Evolutionary conservation across 306 rosid species (phyloP), one percentile per base, ranked within the genome.

Genomic region (Dicorynia guianensis): DNA sequence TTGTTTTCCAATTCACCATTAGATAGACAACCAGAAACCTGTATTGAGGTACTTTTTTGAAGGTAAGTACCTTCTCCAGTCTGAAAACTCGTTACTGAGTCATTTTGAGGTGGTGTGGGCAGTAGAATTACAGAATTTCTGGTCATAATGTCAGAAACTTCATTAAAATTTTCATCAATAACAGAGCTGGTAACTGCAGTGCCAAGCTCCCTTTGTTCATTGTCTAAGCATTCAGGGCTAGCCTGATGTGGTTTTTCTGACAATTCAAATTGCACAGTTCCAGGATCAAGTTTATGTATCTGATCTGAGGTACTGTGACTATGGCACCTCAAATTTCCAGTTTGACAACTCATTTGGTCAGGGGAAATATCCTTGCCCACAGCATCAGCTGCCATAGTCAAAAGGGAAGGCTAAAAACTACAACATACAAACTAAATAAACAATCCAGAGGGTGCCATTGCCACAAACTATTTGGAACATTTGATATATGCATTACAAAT

Each of bases 381-480:
- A 72, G 62, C 82, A 80, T 69, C 79, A 47, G 55, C 86, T 83
- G 80, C 88, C 81, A 83, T 64, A 78, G 17, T 75, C 69, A 75
- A 39, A 69, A 74, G 63, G 63, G 4, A 52, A 69, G 59, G 20
- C 72, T 81, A 79, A 18, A 18, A 69, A 68, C 44, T 62, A 75
- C 63, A 76, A 25, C 1, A 2, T 25, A 25, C 2, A 25, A 33
- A 70, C 53, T 79, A 59, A 52, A 56, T 0, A 73, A 36, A 4
- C 15, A 72, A 25, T 25, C 30, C 30, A 25, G 30, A 25, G 30
- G 30, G 30, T 25, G 30, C 30, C 30, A 1, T 25, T 25, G 30
- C 30, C 30, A 25, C 30, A 25, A 25, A 25, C 30, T 25, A 25
- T 2, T 25, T 25, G 30, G 30, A 25, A 25, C 30, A 25, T 25